Evolutionary conservation across 805 yeast genomes (phyloP).

Genomic region (Grigorovia yakushimaensis): DNA sequence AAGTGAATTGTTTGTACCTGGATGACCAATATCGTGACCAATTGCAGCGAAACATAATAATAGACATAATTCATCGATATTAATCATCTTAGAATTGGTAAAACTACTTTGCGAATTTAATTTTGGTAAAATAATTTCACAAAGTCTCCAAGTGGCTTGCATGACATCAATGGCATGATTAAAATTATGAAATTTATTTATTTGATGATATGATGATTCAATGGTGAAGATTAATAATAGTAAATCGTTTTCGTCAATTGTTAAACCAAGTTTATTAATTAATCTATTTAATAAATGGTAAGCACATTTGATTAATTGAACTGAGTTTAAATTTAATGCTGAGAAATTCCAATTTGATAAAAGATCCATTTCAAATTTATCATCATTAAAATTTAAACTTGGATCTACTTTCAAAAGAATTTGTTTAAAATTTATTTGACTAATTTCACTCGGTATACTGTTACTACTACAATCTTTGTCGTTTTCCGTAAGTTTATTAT

Average conservation of each 20-base stretch:
- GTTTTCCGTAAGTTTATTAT: no score
- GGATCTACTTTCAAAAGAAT: constrained; percentile 1
- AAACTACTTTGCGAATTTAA: constrained; percentile 13
- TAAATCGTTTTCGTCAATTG: constrained; percentile 36
- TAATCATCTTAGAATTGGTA: not conserved
- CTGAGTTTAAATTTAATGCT: constrained; percentile 18
- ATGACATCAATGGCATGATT: constrained; percentile 93
- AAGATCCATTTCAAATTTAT: constrained; percentile 8
- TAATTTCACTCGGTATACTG: constrained; percentile 13
- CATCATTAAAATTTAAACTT: not conserved
- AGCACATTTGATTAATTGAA: constrained; percentile 23
- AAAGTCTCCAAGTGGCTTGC: constrained; percentile 73
- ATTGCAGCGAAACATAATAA: constrained; percentile 69
- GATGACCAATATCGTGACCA: constrained; percentile 96
- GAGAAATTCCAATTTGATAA: constrained; percentile 24
- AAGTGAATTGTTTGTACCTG: constrained; percentile 83
- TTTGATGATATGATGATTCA: constrained; percentile 70
- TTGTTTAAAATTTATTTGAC: constrained; percentile 12
- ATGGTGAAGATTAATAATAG: constrained; percentile 53
- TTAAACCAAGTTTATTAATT: constrained; percentile 10
- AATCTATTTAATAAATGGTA: constrained; percentile 16
- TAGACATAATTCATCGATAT: constrained; percentile 34
- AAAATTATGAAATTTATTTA: constrained; percentile 90
- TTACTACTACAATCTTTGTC: not conserved
- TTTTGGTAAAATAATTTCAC: constrained; percentile 10